A percentile compares a stretch with the other conserved stretches of the same genome.
phyloP scores from a whole-genome alignment of 495 filamentous ascomycete species.

The Trichocladium uniseriatum region DNA sequence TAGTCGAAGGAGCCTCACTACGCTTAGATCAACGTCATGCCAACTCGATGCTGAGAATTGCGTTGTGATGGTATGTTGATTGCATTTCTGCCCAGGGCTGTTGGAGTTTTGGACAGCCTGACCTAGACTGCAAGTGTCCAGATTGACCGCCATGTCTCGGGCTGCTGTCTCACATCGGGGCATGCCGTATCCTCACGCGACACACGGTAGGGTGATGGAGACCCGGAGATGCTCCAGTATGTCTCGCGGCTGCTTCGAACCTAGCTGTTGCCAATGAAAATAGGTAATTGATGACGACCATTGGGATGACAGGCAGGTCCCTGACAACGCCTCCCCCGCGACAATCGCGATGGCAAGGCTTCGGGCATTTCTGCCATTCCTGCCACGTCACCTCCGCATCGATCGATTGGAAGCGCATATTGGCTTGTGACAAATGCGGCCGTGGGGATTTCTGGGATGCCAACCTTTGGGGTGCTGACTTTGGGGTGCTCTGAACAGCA shows the following conservation, averaged over 20 bases:
- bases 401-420: neutral
- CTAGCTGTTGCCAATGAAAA: too few species aligned
- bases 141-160: too few species aligned
- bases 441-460: neutral
- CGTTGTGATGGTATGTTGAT: neutral
- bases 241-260: too few species aligned
- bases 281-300: neutral
- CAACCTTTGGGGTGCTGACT: too few species aligned
- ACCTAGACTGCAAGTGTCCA: too few species aligned
- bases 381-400: neutral
- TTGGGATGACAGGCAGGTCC: neutral
- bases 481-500: too few species aligned
- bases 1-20: neutral
- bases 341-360: neutral
- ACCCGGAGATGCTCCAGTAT: too few species aligned
- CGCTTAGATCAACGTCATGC: constrained; percentile 7
- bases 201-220: too few species aligned
- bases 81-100: too few species aligned
- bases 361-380: neutral
- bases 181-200: too few species aligned
- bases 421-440: neutral
- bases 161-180: too few species aligned
- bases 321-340: neutral
- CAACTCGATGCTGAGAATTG: neutral
- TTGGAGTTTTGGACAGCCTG: too few species aligned